Base-by-base conservation (phyloP, 2,329 filamentous ascomycete genomes). In the Microdochium paspali region DNA sequence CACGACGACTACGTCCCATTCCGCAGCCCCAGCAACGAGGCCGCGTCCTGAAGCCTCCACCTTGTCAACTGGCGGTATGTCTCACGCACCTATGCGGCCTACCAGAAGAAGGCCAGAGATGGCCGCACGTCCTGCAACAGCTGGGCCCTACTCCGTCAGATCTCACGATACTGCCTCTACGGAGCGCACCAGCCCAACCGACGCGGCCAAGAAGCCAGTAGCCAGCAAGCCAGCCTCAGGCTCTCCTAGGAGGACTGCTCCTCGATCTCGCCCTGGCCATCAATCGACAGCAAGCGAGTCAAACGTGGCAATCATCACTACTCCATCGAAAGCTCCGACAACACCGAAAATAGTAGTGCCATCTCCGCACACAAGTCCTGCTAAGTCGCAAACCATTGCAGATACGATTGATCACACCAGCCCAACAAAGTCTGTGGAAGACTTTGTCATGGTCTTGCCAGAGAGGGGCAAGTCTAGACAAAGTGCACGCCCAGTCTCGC, bases 61-160 rank as follows among this genome's bases (percentile, higher is more conserved):
- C 12, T 63, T 73, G 48, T 67, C 73, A 24, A 69, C 76, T 25
- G 75, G 76, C 15, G 79, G 80, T 30, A 73, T 84, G 63, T 83
- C 80, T 10, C 77, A 76, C 43, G 80, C 80, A 24, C 80, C 80
- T 1, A 79, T 83, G 72, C 70, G 80, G 48, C 80, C 80, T 44
- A 69, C 72, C 39, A 76, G 73, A 60, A 75, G 72, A 54, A 69
- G 77, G 39, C 78, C 79, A 3, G 80, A 83, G 47, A 67, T 79
- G 55, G 72, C 72, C 40, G 67, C 74, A 24, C 71, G 80, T 49
- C 80, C 80, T 28, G 80, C 80, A 12, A 84, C 80, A 12, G 80
- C 80, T 10, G 80, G 80, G 0, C 80, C 80, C 0, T 84, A 84
- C 58, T 84, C 80, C 20, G 73, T 81, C 10, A 69, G 80, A 53